Evolutionary conservation across 805 yeast genomes (phyloP).

Genomic region (Ogataea pilisensis): DNA sequence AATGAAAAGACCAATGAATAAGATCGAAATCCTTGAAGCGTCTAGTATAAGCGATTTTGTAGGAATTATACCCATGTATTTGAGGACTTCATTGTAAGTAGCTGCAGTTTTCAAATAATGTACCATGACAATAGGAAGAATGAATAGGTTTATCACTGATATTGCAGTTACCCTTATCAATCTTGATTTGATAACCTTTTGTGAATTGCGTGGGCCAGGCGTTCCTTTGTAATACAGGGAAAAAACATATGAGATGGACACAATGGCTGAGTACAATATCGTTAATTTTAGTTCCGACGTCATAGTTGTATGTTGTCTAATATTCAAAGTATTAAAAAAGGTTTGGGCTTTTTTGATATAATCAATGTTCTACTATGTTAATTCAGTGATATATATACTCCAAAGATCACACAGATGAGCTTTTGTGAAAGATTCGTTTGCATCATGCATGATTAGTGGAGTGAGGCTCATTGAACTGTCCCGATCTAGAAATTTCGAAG

Average conservation of each 20-base stretch:
- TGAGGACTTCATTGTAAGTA: conserved; percentile 2
- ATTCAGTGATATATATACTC: too few species aligned
- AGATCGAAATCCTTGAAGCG: conserved; percentile 16
- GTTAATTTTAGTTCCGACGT: conserved; percentile 8
- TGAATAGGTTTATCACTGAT: conserved; percentile 28
- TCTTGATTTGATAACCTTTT: conserved; percentile 38
- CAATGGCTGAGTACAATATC: conserved; percentile 24
- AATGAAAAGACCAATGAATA: conserved; percentile 39
- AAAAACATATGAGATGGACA: conserved; percentile 46
- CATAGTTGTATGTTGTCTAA: background rate
- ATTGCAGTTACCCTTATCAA: conserved; percentile 33
- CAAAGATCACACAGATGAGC: too few species aligned
- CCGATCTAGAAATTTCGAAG: too few species aligned
- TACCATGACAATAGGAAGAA: conserved; percentile 31
- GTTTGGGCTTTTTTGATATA: too few species aligned
- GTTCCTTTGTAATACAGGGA: conserved; percentile 32
- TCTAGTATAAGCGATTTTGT: conserved; percentile 14
- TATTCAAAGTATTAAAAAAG: background rate
- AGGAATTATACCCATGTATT: conserved; percentile 16
- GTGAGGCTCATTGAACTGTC: too few species aligned
- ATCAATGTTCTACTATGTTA: too few species aligned
- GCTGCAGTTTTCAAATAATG: conserved; percentile 13
- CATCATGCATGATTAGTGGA: too few species aligned
- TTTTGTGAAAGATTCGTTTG: too few species aligned
- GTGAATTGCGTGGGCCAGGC: conserved; percentile 37